Conservation (phyloP, 768 basidiomycete genomes). For the Trametes cubensis region DNA sequence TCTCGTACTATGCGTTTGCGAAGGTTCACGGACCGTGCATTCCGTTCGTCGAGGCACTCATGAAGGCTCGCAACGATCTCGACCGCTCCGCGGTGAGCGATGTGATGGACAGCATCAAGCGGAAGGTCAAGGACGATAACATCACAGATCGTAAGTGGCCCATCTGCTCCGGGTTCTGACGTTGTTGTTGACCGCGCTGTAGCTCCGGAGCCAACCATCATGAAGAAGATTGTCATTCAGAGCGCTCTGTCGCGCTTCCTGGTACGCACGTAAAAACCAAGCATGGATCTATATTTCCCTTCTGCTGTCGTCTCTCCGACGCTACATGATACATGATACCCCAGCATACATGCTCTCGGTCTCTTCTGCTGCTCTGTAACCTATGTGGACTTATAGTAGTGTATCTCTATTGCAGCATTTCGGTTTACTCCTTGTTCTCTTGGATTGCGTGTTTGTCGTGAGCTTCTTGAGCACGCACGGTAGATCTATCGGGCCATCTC, state of each 20-base stretch:
- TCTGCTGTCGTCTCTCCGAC: background rate
- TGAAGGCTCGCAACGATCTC: slow-evolving; percentile 88
- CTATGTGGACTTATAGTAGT: slow-evolving; percentile 3
- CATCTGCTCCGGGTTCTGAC: background rate
- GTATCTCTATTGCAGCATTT: slow-evolving; percentile 13
- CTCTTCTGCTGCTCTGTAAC: slow-evolving; percentile 12
- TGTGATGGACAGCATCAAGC: slow-evolving; percentile 90
- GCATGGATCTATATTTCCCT: slow-evolving; percentile 1
- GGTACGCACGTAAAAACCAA: slow-evolving; percentile 19
- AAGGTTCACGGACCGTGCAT: slow-evolving; percentile 93
- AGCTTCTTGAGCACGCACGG: slow-evolving; percentile 26
- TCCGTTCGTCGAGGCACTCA: slow-evolving; percentile 85
- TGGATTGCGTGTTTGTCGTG: slow-evolving; percentile 21
- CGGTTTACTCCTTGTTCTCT: background rate
- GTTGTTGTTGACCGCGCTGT: slow-evolving; percentile 8
- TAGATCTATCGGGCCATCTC: slow-evolving; percentile 70
- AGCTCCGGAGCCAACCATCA: slow-evolving; percentile 86
- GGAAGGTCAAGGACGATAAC: slow-evolving; percentile 90
- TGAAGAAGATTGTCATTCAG: slow-evolving; percentile 86
- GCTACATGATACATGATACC: slow-evolving; percentile 7
- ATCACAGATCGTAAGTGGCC: slow-evolving; percentile 72
- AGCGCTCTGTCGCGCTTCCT: slow-evolving; percentile 77
- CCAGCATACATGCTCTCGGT: slow-evolving; percentile 10
- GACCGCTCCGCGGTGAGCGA: slow-evolving; percentile 87
- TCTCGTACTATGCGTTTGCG: slow-evolving; percentile 94